phyloP scores from a whole-genome alignment of 164 flowering plant species.

The Aristolochia californica region DNA sequence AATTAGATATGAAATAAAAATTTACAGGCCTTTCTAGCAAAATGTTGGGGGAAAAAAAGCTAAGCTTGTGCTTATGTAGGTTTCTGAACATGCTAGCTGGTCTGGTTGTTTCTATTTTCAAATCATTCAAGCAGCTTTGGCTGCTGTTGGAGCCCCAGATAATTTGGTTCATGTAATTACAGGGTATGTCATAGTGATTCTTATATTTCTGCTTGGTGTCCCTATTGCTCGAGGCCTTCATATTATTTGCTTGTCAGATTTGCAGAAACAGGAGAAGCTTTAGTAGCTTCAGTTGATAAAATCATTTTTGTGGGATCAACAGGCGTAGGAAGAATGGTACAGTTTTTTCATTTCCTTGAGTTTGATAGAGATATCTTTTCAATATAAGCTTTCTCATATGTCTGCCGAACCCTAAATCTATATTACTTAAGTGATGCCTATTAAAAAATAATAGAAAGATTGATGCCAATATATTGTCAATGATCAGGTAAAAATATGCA shows the following conservation, averaged over 20 bases:
- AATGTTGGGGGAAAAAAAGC: neutral
- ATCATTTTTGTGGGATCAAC: constrained; percentile 97
- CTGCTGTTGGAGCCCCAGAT: constrained; percentile 96
- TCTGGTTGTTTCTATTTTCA: constrained; percentile 88
- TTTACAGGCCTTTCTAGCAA: neutral
- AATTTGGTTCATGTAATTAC: constrained; percentile 90
- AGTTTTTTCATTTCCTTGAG: neutral
- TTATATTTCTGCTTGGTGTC: neutral
- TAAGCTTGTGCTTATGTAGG: constrained; percentile 26
- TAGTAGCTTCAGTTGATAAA: constrained; percentile 96
- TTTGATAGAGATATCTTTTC: no score
- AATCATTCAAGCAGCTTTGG: constrained; percentile 86
- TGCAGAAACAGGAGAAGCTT: constrained; percentile 96
- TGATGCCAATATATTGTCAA: no score
- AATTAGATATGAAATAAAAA: neutral
- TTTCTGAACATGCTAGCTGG: constrained; percentile 99
- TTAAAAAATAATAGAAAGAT: no score
- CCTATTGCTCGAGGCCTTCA: neutral
- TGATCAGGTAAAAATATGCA: no score
- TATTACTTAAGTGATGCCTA: no score
- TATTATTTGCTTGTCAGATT: constrained; percentile 38
- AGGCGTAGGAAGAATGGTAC: constrained; percentile 87
- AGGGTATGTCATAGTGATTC: constrained; percentile 45
- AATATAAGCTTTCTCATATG: no score
- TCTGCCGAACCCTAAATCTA: no score